These are phyloP conservation scores for Boletus speciosus DNA, from an alignment of 768 basidiomycete genomes.

Conservation along the genomic window DNA sequence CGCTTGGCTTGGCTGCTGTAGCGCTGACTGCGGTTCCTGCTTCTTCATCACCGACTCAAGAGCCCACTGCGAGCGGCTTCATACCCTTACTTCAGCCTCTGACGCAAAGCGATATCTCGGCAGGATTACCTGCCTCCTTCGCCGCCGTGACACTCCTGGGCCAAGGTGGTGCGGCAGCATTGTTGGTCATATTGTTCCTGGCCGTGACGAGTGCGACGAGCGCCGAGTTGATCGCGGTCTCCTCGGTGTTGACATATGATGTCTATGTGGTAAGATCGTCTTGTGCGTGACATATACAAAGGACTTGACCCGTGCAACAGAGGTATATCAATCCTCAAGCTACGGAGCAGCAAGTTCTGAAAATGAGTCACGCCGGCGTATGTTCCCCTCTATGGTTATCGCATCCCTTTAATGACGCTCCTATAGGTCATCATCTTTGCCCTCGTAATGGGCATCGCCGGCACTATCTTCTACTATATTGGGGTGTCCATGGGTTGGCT, in stretches of 20 bases:
- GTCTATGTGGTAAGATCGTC: constrained; percentile 59
- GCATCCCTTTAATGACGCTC: background rate
- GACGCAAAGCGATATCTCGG: constrained; percentile 65
- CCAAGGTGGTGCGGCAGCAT: constrained; percentile 70
- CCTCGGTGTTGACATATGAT: constrained; percentile 79
- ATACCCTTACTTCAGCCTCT: constrained; percentile 42
- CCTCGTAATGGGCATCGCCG: constrained; percentile 77
- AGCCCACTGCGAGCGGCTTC: constrained; percentile 50
- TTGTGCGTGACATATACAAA: background rate
- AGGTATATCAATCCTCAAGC: constrained; percentile 81
- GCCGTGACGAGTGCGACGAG: constrained; percentile 83
- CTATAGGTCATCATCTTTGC: constrained; percentile 64
- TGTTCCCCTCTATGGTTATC: constrained; percentile 6
- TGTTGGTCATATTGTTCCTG: constrained; percentile 81
- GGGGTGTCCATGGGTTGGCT: constrained; percentile 94
- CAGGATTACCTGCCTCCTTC: constrained; percentile 84
- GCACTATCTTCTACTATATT: constrained; percentile 84
- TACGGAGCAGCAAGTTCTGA: constrained; percentile 67
- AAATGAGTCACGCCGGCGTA: constrained; percentile 66
- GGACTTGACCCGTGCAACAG: constrained; percentile 27
- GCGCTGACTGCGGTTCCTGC: constrained; percentile 56
- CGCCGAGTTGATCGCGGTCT: constrained; percentile 91
- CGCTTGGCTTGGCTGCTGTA: constrained; percentile 83
- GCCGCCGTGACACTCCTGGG: constrained; percentile 82
- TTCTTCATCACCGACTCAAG: constrained; percentile 22